Conservation (phyloP, 164 flowering plant genomes). For the Stephania cephalantha region DNA sequence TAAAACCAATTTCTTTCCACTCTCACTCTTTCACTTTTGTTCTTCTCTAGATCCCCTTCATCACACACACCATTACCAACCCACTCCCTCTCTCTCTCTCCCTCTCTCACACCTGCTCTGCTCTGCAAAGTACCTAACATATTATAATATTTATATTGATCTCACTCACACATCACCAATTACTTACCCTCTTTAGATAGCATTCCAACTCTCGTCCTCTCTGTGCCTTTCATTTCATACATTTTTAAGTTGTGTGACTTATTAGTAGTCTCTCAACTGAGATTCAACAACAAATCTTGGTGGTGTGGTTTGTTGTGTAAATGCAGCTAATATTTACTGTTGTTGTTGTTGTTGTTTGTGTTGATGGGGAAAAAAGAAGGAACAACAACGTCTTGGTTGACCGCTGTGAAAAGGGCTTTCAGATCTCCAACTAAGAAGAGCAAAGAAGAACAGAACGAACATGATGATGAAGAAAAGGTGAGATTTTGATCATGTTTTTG, state of each 20-base stretch:
- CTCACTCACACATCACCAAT: too few relatives aligned
- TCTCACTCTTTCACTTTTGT: background rate
- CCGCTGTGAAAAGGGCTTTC: conserved; percentile 66
- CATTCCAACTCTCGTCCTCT: background rate
- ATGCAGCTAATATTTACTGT: conserved; percentile 14
- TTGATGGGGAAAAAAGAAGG: conserved; percentile 48
- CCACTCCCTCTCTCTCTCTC: too few relatives aligned
- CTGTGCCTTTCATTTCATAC: background rate
- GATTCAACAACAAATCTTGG: background rate
- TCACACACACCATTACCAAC: too few relatives aligned
- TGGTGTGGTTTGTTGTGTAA: conserved; percentile 9
- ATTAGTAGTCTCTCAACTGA: background rate
- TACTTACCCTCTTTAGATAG: too few relatives aligned
- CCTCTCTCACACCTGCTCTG: too few relatives aligned
- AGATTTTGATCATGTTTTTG: conserved; percentile 3
- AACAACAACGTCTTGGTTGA: conserved; percentile 44
- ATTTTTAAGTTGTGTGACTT: background rate
- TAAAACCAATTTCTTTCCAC: background rate
- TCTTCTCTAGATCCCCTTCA: conserved; percentile 1
- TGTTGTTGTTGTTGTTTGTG: background rate
- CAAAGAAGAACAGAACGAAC: conserved; percentile 38
- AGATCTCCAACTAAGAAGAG: conserved; percentile 65
- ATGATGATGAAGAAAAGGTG: conserved; percentile 66
- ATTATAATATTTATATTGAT: too few relatives aligned
- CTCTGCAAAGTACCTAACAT: too few relatives aligned